Base-by-base conservation (phyloP, 1,284 basidiomycete genomes). In the Xanthoconium separans region DNA sequence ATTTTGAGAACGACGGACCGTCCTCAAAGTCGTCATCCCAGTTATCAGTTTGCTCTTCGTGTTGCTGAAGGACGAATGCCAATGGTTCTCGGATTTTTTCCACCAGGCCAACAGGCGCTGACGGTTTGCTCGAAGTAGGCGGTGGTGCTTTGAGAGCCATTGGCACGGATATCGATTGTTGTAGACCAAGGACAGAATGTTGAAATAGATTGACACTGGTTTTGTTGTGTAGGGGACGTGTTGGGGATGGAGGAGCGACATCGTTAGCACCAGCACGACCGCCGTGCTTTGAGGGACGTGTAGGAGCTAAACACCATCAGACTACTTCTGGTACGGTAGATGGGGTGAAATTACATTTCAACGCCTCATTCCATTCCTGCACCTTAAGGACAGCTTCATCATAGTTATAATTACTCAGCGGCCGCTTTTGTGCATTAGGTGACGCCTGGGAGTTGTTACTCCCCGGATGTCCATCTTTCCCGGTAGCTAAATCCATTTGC, bases 21-120 rank as follows among this genome's bases (percentile, higher is more conserved):
- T 93, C 93, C 64, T 95, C 94, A 65, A 98, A 99, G 69, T 99
- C 96, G 61, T 94, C 91, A 66, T 99, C 96, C 95, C 96, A 98
- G 58, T 95, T 95, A 69, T 96, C 93, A 11, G 85, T 93, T 65
- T 93, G 87, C 59, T 89, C 90, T 69, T 91, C 90, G 7, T 86
- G 87, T 37, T 81, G 77, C 56, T 83, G 84, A 30, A 89, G 70
- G 18, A 78, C 77, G 53, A 83, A 81, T 8, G 77, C 73, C 40
- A 78, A 66, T 3, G 84, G 82, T 54, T 83, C 72, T 37, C 71
- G 77, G 46, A 82, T 82, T 67, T 83, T 85, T 61, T 85, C 83
- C 16, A 77, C 75, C 47, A 83, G 69, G 45, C 71, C 64, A 61
- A 29, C 73, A 61, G 57, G 64, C 59, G 46, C 65, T 4, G 56